Evolutionary conservation across 352 stramenopile species (phyloP), one percentile per base, ranked within the genome.

Genomic region (Phytophthora constricta): DNA sequence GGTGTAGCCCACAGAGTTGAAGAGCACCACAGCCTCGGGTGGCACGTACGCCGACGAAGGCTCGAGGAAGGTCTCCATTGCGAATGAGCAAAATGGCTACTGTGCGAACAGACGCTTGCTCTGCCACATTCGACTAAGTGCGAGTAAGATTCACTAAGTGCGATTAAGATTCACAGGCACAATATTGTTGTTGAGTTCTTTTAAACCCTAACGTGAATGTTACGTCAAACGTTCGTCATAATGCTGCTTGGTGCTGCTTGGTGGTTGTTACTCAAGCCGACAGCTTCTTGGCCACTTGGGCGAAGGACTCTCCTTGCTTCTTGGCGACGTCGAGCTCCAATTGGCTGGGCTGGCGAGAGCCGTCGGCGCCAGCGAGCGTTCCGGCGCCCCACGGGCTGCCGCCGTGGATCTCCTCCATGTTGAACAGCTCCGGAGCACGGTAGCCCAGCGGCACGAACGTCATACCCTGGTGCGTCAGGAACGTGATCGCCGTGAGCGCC

Each of bases 391-490:
- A 98, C 7, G 88, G 75, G 27, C 61, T 83, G 50, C 80, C 87
- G 45, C 88, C 89, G 68, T 96, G 88, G 37, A 93, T 67, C 70
- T 91, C 88, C 14, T 92, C 79, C 53, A 93, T 77, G 76, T 89
- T 92, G 68, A 87, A 92, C 50, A 93, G 65, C 19, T 83, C 57
- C 14, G 72, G 74, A 13, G 62, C 80, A 58, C 82, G 82, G 70
- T 87, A 90, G 63, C 91, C 93, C n/a, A 97, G 67, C 31, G 93
- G 92, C 55, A 98, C 88, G 62, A 90, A 98, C 17, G 92, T 85
- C 84, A 98, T 89, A 42, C 93, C 93, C 27, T 97, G 90, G 79
- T 97, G 89, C 0, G 87, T 69, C 20, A 97, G 77, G 77, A 97
- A 97, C 0, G 90, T 90, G n/a, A 98, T 11, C 3, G 80, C 58